Percentiles rank a stretch among this genome's conserved stretches.
These are phyloP conservation scores for Neofusicoccum ribis DNA, from an alignment of 2,329 filamentous ascomycete genomes.

Conservation along the genomic window DNA sequence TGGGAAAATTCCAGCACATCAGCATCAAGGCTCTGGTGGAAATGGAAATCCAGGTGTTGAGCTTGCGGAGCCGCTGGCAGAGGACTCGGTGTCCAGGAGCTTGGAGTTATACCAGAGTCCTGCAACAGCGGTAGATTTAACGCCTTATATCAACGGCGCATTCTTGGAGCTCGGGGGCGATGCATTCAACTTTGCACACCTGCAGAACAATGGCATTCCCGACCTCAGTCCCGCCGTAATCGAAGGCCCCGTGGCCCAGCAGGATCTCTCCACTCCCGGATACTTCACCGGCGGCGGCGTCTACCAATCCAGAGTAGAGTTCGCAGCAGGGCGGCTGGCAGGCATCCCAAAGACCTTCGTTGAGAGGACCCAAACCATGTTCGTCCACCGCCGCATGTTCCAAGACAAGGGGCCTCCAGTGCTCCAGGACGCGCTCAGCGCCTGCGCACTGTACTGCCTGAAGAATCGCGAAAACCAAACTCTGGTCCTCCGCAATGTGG, in stretches of 20 bases:
- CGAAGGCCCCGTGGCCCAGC: conserved; percentile 7
- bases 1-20: background rate
- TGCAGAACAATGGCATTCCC: background rate
- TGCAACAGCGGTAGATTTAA: background rate
- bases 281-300: background rate
- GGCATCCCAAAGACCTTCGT: conserved; percentile 22
- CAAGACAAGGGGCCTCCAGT: conserved; percentile 18
- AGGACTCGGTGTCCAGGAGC: background rate
- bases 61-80: background rate
- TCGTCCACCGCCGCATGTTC: conserved; percentile 24
- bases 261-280: background rate
- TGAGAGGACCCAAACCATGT: conserved; percentile 22
- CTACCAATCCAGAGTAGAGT: conserved; percentile 20
- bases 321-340: conserved; percentile 11
- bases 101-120: background rate
- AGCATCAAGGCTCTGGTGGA: background rate
- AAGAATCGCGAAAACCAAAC: conserved; percentile 20
- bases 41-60: background rate
- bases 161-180: conserved; percentile 22
- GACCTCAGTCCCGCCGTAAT: background rate
- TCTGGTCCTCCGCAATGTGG: conserved; percentile 22
- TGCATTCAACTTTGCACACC: conserved; percentile 21
- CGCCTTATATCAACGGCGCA: conserved; percentile 3
- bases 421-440: conserved; percentile 24
- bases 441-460: conserved; percentile 23